Evolutionary conservation across 2,329 filamentous ascomycete species (phyloP).

Genomic region (Ophiocordyceps sinensis): DNA sequence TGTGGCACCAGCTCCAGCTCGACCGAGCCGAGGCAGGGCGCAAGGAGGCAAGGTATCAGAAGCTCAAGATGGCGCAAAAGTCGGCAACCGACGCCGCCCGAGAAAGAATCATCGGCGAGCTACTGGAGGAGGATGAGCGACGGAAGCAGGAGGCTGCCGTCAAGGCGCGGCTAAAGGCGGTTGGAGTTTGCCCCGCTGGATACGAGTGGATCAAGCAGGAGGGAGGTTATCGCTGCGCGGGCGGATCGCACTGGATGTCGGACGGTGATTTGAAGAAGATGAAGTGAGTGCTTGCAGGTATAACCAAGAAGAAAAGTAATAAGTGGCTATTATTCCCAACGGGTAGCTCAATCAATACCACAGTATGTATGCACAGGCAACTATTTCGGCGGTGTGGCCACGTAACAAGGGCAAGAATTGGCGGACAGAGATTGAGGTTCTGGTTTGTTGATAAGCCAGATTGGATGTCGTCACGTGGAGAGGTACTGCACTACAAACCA

Average conservation of each 20-base stretch:
- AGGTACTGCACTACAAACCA: too few species aligned
- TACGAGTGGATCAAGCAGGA: slow-evolving; percentile 47
- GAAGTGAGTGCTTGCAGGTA: not conserved
- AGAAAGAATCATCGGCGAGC: slow-evolving; percentile 19
- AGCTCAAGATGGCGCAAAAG: slow-evolving; percentile 16
- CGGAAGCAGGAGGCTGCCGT: slow-evolving; percentile 22
- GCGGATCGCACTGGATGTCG: slow-evolving; percentile 37
- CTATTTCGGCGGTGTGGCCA: too few species aligned
- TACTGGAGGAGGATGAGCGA: slow-evolving; percentile 23
- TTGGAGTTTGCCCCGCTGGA: slow-evolving; percentile 42
- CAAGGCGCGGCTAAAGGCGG: slow-evolving; percentile 31
- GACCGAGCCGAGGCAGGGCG: slow-evolving; percentile 27
- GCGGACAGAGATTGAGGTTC: too few species aligned
- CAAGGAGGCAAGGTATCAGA: slow-evolving; percentile 21
- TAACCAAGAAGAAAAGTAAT: too few species aligned
- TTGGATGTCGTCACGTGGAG: too few species aligned
- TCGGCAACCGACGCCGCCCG: slow-evolving; percentile 14
- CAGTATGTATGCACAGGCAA: too few species aligned
- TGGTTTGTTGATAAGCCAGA: too few species aligned
- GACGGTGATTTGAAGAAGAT: slow-evolving; percentile 1
- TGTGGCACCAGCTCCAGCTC: slow-evolving; percentile 45
- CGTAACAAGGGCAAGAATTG: too few species aligned
- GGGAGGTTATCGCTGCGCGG: slow-evolving; percentile 47
- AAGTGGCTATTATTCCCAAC: too few species aligned
- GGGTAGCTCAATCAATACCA: too few species aligned